Percentiles rank a stretch among this genome's conserved stretches.
These are phyloP conservation scores for Staphylotrichum longicolle DNA, from an alignment of 495 filamentous ascomycete genomes.

Conservation along the genomic window DNA sequence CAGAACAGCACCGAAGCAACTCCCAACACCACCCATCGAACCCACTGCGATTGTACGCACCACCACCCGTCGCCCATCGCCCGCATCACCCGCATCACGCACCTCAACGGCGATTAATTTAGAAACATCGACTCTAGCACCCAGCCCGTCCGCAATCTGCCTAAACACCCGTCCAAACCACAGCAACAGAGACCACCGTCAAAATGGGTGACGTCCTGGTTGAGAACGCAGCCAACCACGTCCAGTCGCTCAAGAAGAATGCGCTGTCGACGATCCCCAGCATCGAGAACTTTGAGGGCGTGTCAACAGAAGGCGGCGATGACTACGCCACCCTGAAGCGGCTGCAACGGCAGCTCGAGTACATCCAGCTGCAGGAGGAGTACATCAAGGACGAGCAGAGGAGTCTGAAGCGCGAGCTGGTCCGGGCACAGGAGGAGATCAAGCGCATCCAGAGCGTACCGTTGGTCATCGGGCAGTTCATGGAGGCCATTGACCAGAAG, in stretches of 20 bases:
- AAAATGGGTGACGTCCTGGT: constrained; percentile 82
- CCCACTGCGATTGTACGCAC: neutral
- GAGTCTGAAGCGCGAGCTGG: constrained; percentile 94
- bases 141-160: neutral
- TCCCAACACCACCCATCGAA: constrained; percentile 15
- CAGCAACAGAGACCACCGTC: constrained; percentile 1
- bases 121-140: neutral
- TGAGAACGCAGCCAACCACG: constrained; percentile 70
- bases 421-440: constrained; percentile 97
- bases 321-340: constrained; percentile 95
- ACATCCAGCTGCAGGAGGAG: constrained; percentile 97
- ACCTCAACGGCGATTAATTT: neutral
- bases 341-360: constrained; percentile 94
- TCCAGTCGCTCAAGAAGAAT: constrained; percentile 73
- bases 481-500: constrained; percentile 99
- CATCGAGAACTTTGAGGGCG: constrained; percentile 81
- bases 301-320: constrained; percentile 77
- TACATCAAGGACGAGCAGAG: constrained; percentile 99
- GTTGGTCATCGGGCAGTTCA: constrained; percentile 97
- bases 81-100: neutral
- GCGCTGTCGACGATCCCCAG: constrained; percentile 81
- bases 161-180: neutral
- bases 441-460: constrained; percentile 99
- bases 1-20: constrained; percentile 28
- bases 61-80: neutral